Percentiles rank a stretch among this genome's conserved stretches.
These are phyloP conservation scores for Aureoboletus auriporus DNA, from an alignment of 768 basidiomycete species.

Conservation along the genomic window DNA sequence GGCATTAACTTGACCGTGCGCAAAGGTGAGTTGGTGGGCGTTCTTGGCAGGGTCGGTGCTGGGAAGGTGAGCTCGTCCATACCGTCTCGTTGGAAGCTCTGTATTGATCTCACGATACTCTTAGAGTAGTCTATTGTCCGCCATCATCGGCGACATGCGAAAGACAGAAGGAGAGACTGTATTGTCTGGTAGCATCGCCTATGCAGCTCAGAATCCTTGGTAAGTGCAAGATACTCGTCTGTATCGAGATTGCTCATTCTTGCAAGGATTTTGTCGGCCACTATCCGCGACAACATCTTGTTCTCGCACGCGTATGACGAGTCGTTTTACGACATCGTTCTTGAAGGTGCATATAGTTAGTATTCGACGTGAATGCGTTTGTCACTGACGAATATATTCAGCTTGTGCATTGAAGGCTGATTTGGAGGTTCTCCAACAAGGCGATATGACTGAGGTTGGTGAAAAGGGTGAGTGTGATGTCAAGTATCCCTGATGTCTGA, in stretches of 20 bases:
- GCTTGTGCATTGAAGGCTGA: slow-evolving; percentile 88
- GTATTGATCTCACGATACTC: neutral
- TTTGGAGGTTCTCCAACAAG: slow-evolving; percentile 71
- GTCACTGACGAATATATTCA: slow-evolving; percentile 10
- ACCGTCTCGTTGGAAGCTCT: neutral
- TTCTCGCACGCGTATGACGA: slow-evolving; percentile 90
- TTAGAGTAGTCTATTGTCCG: slow-evolving; percentile 70
- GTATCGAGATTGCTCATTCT: neutral
- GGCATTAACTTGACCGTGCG: slow-evolving; percentile 69
- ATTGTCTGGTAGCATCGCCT: slow-evolving; percentile 69
- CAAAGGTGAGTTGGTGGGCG: slow-evolving; percentile 82
- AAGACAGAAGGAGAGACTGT: slow-evolving; percentile 68
- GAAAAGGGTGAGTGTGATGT: slow-evolving; percentile 58
- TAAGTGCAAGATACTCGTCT: slow-evolving; percentile 25
- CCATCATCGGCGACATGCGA: slow-evolving; percentile 86
- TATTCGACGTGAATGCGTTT: neutral
- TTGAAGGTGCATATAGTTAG: slow-evolving; percentile 53
- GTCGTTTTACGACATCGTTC: slow-evolving; percentile 73
- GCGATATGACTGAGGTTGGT: slow-evolving; percentile 82
- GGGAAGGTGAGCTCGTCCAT: slow-evolving; percentile 61
- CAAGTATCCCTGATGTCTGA: neutral
- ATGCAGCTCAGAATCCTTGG: slow-evolving; percentile 89
- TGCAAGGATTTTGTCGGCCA: slow-evolving; percentile 75
- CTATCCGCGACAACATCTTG: slow-evolving; percentile 85
- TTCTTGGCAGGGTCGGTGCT: slow-evolving; percentile 86